Base-by-base conservation (phyloP, 495 filamentous ascomycete genomes). In the Aspergillus campestris region DNA sequence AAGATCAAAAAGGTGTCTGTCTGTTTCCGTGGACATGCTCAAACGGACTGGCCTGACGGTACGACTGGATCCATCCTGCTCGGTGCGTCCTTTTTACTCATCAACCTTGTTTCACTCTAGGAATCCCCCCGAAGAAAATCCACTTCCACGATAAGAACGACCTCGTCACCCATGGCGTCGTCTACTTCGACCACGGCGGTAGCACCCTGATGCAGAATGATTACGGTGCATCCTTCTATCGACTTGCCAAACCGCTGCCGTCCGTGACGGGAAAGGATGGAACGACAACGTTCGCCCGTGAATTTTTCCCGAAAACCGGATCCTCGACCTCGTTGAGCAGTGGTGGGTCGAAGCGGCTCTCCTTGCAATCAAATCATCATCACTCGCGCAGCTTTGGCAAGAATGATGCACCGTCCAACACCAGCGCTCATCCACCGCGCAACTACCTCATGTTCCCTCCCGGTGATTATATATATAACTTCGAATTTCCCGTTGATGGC, bases 41-140 rank as follows among this genome's bases (percentile, higher is more conserved):
- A 84, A 50, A 98, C 92, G 0, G 89, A 95, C 58, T 98, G 92
- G 92, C 92, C 94, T 14, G 92, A 98, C 72, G 92, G 84, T 86
- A 66, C 18, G 62, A 40, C 14, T 35, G 13, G 31, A 44, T 40
- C n/a, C 10, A 31, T 24, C 32, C 34, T 47, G 34, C 31, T 41
- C 60, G 40, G 54, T 34, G 8, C 7, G 13, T 18, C 45, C 28
- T 8, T 3, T 4, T 40, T 40, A 1, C 29, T 6, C 9, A 30
- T 36, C 3, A 29, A 38, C 50, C 27, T 18, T 12, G 6, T 34
- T 29, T 12, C 24, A 31, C 38, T 38, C 5, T 48, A 87, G 83
- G 91, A 30, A 95, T 98, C 14, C 94, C 92, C 6, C 94, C 92
- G 1, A 77, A 78, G 50, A 96, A 94, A 61, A 71, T 82, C 0